Percentiles rank a stretch among this genome's conserved stretches.
These are phyloP conservation scores for Termitomyces sp. DNA, from an alignment of 768 basidiomycete genomes.

Conservation along the genomic window DNA sequence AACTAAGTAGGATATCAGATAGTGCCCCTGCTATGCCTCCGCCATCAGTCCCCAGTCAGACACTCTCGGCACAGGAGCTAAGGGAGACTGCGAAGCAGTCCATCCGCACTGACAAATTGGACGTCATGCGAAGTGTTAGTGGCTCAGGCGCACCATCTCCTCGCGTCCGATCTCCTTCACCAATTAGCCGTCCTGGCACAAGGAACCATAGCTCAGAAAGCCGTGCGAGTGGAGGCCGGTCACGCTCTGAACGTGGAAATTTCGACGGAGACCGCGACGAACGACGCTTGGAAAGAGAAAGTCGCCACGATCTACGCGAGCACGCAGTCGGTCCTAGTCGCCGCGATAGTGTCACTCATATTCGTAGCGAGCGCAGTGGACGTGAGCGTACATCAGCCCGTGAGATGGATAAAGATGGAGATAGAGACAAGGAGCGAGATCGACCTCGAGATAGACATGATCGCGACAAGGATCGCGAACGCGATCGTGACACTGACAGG, in stretches of 20 bases:
- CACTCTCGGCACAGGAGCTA: constrained; percentile 70
- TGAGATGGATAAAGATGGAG: constrained; percentile 39
- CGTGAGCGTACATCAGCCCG: constrained; percentile 34
- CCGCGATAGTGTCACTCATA: constrained; percentile 48
- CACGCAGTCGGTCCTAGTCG: constrained; percentile 31
- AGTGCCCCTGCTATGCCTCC: constrained; percentile 63
- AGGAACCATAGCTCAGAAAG: constrained; percentile 69
- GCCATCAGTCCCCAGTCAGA: constrained; percentile 73
- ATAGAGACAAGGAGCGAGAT: constrained; percentile 43
- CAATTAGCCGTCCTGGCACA: constrained; percentile 59
- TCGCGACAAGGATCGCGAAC: constrained; percentile 52
- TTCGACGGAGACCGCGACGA: constrained; percentile 47
- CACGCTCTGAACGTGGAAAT: constrained; percentile 47
- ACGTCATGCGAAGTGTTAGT: constrained; percentile 41
- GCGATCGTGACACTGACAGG: constrained; percentile 53
- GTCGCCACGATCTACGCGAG: constrained; percentile 39
- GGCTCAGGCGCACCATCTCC: constrained; percentile 54
- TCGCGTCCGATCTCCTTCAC: constrained; percentile 60
- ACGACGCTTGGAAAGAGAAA: constrained; percentile 46
- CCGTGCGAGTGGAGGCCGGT: constrained; percentile 61
- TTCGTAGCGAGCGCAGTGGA: constrained; percentile 40
- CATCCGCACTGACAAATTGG: constrained; percentile 40
- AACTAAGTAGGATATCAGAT: constrained; percentile 35
- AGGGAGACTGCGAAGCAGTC: constrained; percentile 75
- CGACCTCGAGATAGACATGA: constrained; percentile 45